Evolutionary conservation across 257 asterid genomes (phyloP).

Genomic region (Forsythia viridissima): DNA sequence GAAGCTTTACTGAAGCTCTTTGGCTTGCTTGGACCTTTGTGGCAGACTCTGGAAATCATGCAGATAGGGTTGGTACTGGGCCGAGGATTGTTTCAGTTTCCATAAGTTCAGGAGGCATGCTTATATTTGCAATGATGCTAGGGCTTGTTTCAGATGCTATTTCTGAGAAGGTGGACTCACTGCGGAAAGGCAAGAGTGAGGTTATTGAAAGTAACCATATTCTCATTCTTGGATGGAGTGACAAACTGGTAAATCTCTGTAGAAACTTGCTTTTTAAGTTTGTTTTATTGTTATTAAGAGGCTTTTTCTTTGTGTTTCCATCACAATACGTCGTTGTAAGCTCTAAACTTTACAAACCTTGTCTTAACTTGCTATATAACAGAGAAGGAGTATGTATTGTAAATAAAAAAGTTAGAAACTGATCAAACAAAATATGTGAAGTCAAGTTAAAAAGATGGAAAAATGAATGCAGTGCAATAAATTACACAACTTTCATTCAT

Average conservation of each 20-base stretch:
- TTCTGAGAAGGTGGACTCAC: constrained; percentile 93
- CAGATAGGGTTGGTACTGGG: constrained; percentile 87
- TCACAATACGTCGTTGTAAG: constrained; percentile 7
- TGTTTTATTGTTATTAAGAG: constrained; percentile 11
- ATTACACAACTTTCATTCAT: not conserved
- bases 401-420: too few relatives aligned
- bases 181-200: constrained; percentile 98
- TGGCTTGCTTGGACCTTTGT: constrained; percentile 97
- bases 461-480: not conserved
- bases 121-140: constrained; percentile 98
- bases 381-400: not conserved
- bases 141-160: constrained; percentile 99
- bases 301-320: constrained; percentile 20
- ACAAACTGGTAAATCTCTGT: constrained; percentile 74
- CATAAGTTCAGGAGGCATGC: constrained; percentile 97
- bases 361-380: constrained; percentile 7
- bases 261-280: constrained; percentile 4
- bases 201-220: constrained; percentile 91
- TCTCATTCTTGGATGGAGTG: constrained; percentile 99
- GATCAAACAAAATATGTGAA: too few relatives aligned
- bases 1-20: constrained; percentile 86
- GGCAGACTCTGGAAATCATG: constrained; percentile 97
- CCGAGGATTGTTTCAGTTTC: constrained; percentile 92
- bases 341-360: constrained; percentile 3
- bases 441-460: not conserved